Conservation (phyloP, 225 moss, liverwort and hornwort genomes). For the Physcomitrium patens region DNA sequence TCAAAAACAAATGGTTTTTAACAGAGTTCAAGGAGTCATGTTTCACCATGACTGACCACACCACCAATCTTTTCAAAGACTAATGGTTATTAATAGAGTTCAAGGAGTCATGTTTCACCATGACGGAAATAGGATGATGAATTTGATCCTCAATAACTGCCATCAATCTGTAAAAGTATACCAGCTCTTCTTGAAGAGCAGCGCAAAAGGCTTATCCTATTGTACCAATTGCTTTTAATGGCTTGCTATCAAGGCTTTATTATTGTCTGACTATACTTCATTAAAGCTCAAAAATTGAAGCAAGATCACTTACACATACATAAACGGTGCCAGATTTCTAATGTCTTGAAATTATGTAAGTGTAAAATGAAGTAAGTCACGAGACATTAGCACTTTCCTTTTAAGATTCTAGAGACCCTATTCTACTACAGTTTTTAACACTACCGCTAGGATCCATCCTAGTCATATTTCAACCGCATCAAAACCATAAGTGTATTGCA, state of each 20-base stretch:
- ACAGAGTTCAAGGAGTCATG: constrained; percentile 52
- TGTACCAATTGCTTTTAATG: constrained; percentile 91
- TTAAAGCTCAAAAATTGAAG: too few relatives aligned
- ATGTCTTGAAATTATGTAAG: too few relatives aligned
- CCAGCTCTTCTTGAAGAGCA: constrained; percentile 94
- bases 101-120: constrained; percentile 61
- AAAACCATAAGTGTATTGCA: too few relatives aligned
- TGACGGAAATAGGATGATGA: constrained; percentile 86
- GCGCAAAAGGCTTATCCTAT: constrained; percentile 99
- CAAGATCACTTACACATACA: too few relatives aligned
- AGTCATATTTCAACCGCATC: too few relatives aligned
- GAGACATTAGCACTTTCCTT: too few relatives aligned
- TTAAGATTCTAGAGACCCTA: too few relatives aligned
- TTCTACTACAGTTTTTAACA: too few relatives aligned
- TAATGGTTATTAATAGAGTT: constrained; percentile 79
- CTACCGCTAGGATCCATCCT: too few relatives aligned
- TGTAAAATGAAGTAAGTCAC: too few relatives aligned
- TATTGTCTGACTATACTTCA: too few relatives aligned
- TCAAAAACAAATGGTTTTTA: constrained; percentile 88
- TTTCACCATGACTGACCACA: constrained; percentile 89
- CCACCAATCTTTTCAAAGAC: constrained; percentile 83
- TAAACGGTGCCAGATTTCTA: too few relatives aligned
- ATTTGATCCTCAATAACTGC: constrained; percentile 98
- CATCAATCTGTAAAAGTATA: constrained; percentile 96
- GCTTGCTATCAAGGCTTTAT: constrained; percentile 91